phyloP scores from a whole-genome alignment of 228 moss, liverwort and hornwort species.

The Sphagnum fallax region DNA sequence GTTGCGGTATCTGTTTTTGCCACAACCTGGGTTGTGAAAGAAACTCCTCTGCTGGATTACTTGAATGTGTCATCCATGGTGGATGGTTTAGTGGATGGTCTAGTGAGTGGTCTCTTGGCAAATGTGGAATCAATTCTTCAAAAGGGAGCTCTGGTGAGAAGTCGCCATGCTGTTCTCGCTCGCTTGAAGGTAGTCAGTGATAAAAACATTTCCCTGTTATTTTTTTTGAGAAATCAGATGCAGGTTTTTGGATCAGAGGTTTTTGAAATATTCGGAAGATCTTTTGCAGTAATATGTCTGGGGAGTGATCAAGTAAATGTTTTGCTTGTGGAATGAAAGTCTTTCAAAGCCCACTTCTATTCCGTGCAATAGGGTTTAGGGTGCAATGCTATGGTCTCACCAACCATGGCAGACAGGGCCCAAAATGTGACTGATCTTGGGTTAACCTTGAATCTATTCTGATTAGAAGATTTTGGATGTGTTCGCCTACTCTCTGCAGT shows the following conservation, averaged over 20 bases:
- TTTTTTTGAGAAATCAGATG: background rate
- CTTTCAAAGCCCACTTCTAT: no score
- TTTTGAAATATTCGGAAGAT: no score
- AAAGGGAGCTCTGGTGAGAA: conserved; percentile 43
- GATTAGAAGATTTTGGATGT: no score
- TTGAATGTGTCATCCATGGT: conserved; percentile 18
- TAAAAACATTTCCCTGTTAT: background rate
- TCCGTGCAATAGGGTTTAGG: no score
- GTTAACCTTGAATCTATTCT: no score
- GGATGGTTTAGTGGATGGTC: conserved; percentile 27
- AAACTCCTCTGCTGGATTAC: conserved; percentile 13
- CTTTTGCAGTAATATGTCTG: no score
- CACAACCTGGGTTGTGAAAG: conserved; percentile 26
- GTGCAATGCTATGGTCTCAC: no score
- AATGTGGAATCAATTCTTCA: conserved; percentile 32
- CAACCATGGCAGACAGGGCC: no score
- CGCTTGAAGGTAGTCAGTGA: conserved; percentile 40
- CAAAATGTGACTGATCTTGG: no score
- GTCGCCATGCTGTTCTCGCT: conserved; percentile 36
- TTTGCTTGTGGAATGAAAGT: no score
- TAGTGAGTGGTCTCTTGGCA: conserved; percentile 42
- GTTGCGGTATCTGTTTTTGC: conserved; percentile 13
- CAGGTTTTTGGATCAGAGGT: no score
- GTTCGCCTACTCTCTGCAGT: conserved; percentile 26
- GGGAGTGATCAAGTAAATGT: no score